Conservation (phyloP, 768 basidiomycete species). For the Boletus sp. region DNA sequence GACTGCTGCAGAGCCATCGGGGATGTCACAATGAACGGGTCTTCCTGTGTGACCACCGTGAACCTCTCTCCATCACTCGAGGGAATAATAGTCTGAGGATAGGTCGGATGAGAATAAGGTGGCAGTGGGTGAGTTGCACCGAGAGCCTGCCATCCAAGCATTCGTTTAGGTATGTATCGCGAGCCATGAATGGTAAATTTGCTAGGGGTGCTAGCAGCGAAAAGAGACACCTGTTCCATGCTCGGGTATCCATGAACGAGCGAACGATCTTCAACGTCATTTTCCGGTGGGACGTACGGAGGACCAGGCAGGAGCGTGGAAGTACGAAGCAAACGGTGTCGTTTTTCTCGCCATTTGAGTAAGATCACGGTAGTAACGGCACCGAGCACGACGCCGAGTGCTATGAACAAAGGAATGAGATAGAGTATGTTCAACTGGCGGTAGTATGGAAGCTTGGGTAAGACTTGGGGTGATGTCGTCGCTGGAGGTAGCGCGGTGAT, state of each 20-base stretch:
- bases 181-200: slow-evolving; percentile 31
- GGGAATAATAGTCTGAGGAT: slow-evolving; percentile 18
- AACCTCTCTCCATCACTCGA: slow-evolving; percentile 24
- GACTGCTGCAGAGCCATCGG: not conserved
- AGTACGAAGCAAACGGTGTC: slow-evolving; percentile 5
- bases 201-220: slow-evolving; percentile 27
- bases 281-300: slow-evolving; percentile 24
- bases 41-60: slow-evolving; percentile 20
- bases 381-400: slow-evolving; percentile 27
- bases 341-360: slow-evolving; percentile 11
- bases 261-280: slow-evolving; percentile 14
- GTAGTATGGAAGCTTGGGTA: slow-evolving; percentile 21
- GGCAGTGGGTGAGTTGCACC: not conserved
- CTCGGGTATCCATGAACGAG: slow-evolving; percentile 18
- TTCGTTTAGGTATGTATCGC: slow-evolving; percentile 19
- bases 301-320: slow-evolving; percentile 26
- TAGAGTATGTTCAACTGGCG: slow-evolving; percentile 26
- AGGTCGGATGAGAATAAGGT: not conserved
- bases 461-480: slow-evolving; percentile 13
- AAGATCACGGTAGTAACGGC: slow-evolving; percentile 8
- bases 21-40: slow-evolving; percentile 21
- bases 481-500: slow-evolving; percentile 35
- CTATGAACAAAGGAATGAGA: slow-evolving; percentile 27
- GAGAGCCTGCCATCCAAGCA: slow-evolving; percentile 7
- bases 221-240: slow-evolving; percentile 29